These are phyloP conservation scores for Wickerhamiella alocasiicola DNA, from an alignment of 805 yeast genomes.

Conservation along the genomic window DNA sequence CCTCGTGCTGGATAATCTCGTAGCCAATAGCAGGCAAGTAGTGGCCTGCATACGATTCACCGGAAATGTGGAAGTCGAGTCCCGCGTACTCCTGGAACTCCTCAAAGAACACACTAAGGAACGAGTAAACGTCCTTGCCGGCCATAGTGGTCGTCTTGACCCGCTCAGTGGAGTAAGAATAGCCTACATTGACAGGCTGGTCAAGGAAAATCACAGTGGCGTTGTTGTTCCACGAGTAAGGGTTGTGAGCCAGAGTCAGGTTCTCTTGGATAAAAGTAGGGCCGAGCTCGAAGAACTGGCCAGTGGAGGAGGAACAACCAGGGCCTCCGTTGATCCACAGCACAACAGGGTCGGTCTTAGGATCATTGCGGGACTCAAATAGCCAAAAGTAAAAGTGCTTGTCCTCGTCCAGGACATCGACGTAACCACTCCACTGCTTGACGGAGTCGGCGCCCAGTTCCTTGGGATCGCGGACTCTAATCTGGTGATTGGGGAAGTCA, in stretches of 20 bases:
- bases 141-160: conserved; percentile 38
- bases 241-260: conserved; percentile 62
- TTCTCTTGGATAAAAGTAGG: conserved; percentile 70
- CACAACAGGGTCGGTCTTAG: conserved; percentile 72
- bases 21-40: conserved; percentile 75
- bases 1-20: conserved; percentile 47
- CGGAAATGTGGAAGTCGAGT: conserved; percentile 70
- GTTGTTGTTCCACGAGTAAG: conserved; percentile 83
- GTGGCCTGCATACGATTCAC: conserved; percentile 95
- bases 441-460: conserved; percentile 69
- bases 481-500: conserved; percentile 32
- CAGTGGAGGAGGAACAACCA: conserved; percentile 87
- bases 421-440: conserved; percentile 64
- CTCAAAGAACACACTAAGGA: conserved; percentile 74
- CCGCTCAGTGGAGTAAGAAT: conserved; percentile 46
- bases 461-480: conserved; percentile 54
- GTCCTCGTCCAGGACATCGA: conserved; percentile 68
- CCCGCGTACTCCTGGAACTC: conserved; percentile 67
- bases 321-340: conserved; percentile 96
- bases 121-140: conserved; percentile 79
- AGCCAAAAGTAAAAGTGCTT: conserved; percentile 92
- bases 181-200: conserved; percentile 93
- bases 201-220: conserved; percentile 88
- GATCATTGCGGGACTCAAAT: conserved; percentile 76
- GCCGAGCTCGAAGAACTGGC: conserved; percentile 86